Conservation (phyloP, 1,284 basidiomycete genomes). For the Sanguinoderma infundibulare region DNA sequence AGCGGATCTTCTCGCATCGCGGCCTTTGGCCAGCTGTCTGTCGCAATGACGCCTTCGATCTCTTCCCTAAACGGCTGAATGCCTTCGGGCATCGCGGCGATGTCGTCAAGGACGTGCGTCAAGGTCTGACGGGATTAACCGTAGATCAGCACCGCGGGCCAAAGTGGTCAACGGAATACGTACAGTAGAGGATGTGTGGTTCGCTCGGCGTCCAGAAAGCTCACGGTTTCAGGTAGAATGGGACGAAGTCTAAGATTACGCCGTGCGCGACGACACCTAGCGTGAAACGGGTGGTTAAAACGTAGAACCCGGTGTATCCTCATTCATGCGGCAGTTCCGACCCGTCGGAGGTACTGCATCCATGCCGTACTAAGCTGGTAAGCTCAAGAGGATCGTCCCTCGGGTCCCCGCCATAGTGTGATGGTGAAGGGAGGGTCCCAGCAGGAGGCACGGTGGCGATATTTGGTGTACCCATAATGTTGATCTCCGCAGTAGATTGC, state of each 20-base stretch:
- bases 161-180: background rate
- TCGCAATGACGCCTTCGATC: conserved; percentile 39
- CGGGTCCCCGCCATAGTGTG: no score
- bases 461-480: no score
- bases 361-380: no score
- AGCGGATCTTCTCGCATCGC: conserved; percentile 48
- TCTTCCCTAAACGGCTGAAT: conserved; percentile 49
- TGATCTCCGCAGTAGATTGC: no score
- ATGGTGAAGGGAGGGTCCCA: no score
- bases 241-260: conserved; percentile 29
- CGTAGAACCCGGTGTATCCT: no score
- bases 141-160: background rate
- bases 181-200: conserved; percentile 38
- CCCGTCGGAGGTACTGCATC: no score
- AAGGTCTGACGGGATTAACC: conserved; percentile 34
- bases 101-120: conserved; percentile 42
- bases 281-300: conserved; percentile 19
- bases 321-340: no score
- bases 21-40: conserved; percentile 51
- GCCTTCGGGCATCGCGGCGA: conserved; percentile 47
- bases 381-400: no score
- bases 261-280: conserved; percentile 7
- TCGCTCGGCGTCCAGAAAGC: conserved; percentile 39
- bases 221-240: conserved; percentile 33
- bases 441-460: no score